Evolutionary conservation across 2,329 filamentous ascomycete species (phyloP).

Genomic region (Pseudohalonectria lignicola): DNA sequence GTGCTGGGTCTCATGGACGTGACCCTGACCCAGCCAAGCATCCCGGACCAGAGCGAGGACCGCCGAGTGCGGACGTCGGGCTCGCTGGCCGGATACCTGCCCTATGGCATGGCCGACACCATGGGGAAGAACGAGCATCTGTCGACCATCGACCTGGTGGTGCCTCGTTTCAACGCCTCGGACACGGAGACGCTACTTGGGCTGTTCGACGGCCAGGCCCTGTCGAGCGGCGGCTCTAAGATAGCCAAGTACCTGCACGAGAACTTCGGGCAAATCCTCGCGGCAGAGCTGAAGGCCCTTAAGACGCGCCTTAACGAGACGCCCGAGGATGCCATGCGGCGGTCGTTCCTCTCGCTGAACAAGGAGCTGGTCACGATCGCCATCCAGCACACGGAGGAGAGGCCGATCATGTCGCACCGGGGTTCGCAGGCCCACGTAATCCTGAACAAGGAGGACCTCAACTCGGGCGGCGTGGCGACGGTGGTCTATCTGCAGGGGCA

Average conservation of each 20-base stretch:
- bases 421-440: slow-evolving; percentile 58
- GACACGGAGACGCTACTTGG: slow-evolving; percentile 85
- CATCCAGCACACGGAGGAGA: slow-evolving; percentile 68
- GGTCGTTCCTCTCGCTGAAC: slow-evolving; percentile 82
- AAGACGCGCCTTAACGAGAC: slow-evolving; percentile 58
- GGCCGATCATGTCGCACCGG: slow-evolving; percentile 54
- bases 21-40: slow-evolving; percentile 82
- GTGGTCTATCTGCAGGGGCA: slow-evolving; percentile 82
- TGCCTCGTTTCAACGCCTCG: slow-evolving; percentile 80
- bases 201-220: slow-evolving; percentile 91
- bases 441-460: slow-evolving; percentile 79
- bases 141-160: slow-evolving; percentile 90
- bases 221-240: slow-evolving; percentile 83
- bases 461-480: slow-evolving; percentile 83
- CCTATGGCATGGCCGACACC: slow-evolving; percentile 96
- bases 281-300: slow-evolving; percentile 66
- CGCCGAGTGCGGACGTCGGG: slow-evolving; percentile 92
- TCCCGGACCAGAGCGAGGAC: slow-evolving; percentile 92
- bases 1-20: slow-evolving; percentile 96
- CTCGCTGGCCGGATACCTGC: slow-evolving; percentile 80
- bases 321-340: slow-evolving; percentile 70
- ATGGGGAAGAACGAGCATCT: slow-evolving; percentile 88
- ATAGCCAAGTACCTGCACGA: slow-evolving; percentile 95
- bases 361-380: slow-evolving; percentile 86
- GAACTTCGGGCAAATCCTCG: slow-evolving; percentile 81